Evolutionary conservation across 129 eudicot species (phyloP), one percentile per base, ranked within the genome.

Genomic region (Chrysanthemum lavandulifolium): DNA sequence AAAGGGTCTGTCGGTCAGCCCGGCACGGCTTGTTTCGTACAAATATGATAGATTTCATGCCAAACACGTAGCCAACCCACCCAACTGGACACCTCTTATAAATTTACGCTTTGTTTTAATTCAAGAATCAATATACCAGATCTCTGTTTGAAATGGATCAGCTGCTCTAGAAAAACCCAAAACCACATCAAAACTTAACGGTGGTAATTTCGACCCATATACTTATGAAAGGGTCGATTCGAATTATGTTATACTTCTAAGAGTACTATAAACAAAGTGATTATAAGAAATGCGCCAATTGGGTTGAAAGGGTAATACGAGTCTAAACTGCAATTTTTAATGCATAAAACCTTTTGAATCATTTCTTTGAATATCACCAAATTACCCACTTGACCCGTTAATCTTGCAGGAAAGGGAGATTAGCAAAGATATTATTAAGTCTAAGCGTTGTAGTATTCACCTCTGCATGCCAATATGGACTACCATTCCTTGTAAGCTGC

Each of bases 401-500:
- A 27, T 55, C 48, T 55, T 84, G 85, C 92, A 90, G 98, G 85
- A 88, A 87, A 83, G 97, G 98, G 16, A 90, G 76, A 66, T 10
- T 82, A 40, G 89, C 88, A 10, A 94, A 94, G 76, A 91, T 94
- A 61, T 72, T 90, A 51, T 91, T 94, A 27, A 67, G 79, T 72
- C 90, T 87, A 53, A 63, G 86, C 1, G 96, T 94, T 74, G 82
- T 91, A 36, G 50, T 94, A 59, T 90, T 94, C 77, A 94, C 98
- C 7, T 94, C 98, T n/a, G 84, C 77, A 15, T 88, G 96, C 85
- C 78, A 84, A 62, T 94, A 87, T n/a, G 96, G 98, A 36, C 97
- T 94, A 25, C 98, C 98, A 16, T 90, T 87, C 71, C 93, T 94
- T 18, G 97, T 84, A 25, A 74, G 68, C 29, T 93, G 98, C 83